Percentiles rank a stretch among this genome's conserved stretches.
Conservation (phyloP, 2,329 filamentous ascomycete species). For the Thermoascus crustaceus region DNA sequence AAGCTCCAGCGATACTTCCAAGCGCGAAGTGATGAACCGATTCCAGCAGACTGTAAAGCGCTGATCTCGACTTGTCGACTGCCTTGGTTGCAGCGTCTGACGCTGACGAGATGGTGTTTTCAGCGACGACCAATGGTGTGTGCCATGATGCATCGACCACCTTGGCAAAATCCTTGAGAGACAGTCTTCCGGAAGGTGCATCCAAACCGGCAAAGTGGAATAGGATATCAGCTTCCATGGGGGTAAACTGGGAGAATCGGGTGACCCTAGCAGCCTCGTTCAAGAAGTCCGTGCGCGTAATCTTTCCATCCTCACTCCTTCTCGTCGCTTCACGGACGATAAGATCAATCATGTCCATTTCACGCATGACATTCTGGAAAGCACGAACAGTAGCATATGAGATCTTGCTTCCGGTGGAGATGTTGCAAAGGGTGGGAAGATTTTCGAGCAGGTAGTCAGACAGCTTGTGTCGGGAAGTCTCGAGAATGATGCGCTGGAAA, state of each 20-base stretch:
- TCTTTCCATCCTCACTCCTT: conserved; percentile 82
- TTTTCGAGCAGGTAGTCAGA: conserved; percentile 92
- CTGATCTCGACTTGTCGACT: conserved; percentile 46
- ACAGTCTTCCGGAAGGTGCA: conserved; percentile 75
- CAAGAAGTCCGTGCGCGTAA: conserved; percentile 87
- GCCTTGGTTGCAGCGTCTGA: conserved; percentile 43
- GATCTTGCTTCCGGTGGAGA: conserved; percentile 82
- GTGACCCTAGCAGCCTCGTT: conserved; percentile 88
- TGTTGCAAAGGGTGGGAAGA: conserved; percentile 88
- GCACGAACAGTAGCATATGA: conserved; percentile 96
- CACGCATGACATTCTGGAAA: conserved; percentile 94
- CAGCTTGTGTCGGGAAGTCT: conserved; percentile 90
- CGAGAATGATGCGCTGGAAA: conserved; percentile 91
- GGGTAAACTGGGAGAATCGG: conserved; percentile 91
- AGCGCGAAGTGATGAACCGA: conserved; percentile 86
- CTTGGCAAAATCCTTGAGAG: conserved; percentile 80
- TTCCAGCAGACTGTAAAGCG: conserved; percentile 60
- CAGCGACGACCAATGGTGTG: conserved; percentile 50
- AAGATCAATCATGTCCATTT: conserved; percentile 95
- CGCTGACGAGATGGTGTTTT: conserved; percentile 34
- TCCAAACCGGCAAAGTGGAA: conserved; percentile 97
- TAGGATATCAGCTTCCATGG: conserved; percentile 96
- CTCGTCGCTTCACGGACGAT: conserved; percentile 79
- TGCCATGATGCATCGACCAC: conserved; percentile 93
- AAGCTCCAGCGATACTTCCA: conserved; percentile 84